Evolutionary conservation across 768 basidiomycete species (phyloP), one percentile per base, ranked within the genome.

Genomic region (Leucosporidium scottii): DNA sequence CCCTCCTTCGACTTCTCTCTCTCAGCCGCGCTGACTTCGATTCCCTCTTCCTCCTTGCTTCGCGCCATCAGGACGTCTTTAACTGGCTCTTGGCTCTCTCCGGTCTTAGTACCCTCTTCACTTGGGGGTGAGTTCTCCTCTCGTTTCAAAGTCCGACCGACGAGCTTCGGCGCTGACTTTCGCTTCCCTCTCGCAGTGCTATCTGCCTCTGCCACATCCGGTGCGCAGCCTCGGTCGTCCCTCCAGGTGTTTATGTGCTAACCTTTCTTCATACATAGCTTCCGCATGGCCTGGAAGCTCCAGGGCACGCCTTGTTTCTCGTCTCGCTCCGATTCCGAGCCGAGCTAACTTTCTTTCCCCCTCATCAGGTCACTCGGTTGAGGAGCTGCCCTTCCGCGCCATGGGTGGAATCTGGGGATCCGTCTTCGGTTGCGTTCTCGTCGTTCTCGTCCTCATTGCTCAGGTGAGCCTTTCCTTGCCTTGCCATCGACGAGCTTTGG

Each of bases 91-190:
- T 86, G 59, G 85, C 86, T 70, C 78, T 87, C 60, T 85, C 84
- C 12, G 86, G 87, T 50, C 84, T 88, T 54, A 85, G 84, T 2
- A 84, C 85, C 3, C 79, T 88, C 59, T 81, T 88, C 66, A 85
- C 86, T 49, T 88, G 87, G 86, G 83, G 81, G 34, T 82, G 83
- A 34, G 84, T 86, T 66, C 82, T 81, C 13, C 23, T 34, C 12
- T n/a, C n/a, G n/a, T n/a, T n/a, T 51, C 30, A 36, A 23, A 59
- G 23, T 56, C 20, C 12, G 15, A 20, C 25, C 23, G 30, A 55
- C 13, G 17, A 17, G 20, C 5, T 44, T 8, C 30, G 3, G 18
- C 17, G 10, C 51, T 49, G n/a, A 6, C 20, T 34, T 10, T 17
- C 6, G 34, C 17, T 56, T 21, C 25, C 44, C 2, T 28, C n/a